Conservation (phyloP, 805 yeast species). For the Alloascoidea hylecoeti region DNA sequence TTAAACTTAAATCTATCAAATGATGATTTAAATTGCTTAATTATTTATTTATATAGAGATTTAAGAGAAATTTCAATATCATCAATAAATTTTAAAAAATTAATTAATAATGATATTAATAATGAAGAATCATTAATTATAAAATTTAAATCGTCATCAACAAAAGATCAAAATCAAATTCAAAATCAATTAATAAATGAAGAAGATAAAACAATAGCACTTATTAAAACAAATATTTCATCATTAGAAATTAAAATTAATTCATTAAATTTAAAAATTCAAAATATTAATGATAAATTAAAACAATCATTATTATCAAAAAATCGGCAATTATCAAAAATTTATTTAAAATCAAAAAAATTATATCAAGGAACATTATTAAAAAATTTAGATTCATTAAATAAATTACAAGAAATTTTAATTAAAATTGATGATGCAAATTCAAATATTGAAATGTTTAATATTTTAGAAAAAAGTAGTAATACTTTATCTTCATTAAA, state of each 20-base stretch:
- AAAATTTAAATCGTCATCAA: background rate
- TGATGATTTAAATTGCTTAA: constrained; percentile 12
- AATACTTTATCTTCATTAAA: background rate
- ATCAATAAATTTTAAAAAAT: background rate
- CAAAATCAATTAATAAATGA: no score
- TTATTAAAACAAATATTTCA: background rate
- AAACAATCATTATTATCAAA: background rate
- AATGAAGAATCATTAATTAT: background rate
- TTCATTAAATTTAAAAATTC: background rate
- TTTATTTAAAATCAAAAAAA: background rate
- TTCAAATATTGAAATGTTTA: background rate
- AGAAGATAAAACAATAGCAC: background rate
- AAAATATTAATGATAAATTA: background rate
- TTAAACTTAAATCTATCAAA: constrained; percentile 5
- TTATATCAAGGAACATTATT: background rate
- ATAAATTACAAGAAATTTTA: background rate
- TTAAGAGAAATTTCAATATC: constrained; percentile 5
- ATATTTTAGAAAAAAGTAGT: background rate
- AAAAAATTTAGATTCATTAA: background rate
- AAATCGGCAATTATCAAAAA: background rate
- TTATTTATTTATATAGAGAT: constrained; percentile 13
- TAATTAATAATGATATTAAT: no score
- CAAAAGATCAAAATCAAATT: background rate
- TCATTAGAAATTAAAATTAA: background rate
- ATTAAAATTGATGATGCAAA: background rate